Conservation (phyloP, 2,329 filamentous ascomycete genomes). For the Aphanoascus verrucosus region DNA sequence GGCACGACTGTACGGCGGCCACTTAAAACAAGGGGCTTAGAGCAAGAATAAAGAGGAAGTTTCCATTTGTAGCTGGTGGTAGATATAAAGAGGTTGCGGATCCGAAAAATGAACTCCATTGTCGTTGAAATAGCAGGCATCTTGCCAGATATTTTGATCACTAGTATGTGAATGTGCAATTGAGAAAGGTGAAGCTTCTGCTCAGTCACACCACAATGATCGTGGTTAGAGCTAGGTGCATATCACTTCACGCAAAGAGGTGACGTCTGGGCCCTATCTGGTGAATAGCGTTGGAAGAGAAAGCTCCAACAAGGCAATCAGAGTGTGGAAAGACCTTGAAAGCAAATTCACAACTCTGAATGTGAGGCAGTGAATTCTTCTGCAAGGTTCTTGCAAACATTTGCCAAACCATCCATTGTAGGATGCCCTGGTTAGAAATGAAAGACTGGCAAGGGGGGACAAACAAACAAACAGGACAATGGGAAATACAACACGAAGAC, state of each 20-base stretch:
- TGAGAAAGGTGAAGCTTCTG: not conserved
- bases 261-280: not conserved
- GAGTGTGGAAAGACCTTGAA: not conserved
- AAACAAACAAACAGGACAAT: slow-evolving; percentile 3
- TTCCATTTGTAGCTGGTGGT: not conserved
- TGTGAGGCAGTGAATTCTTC: not conserved
- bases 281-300: not conserved
- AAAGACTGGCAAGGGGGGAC: not conserved
- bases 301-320: not conserved
- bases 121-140: not conserved
- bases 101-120: not conserved
- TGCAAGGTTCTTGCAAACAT: not conserved
- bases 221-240: not conserved
- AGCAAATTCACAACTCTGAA: not conserved
- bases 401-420: not conserved
- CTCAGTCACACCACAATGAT: not conserved
- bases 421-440: slow-evolving; percentile 3
- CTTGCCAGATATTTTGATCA: too few relatives aligned
- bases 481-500: not conserved
- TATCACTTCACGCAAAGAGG: not conserved
- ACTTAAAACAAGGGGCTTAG: not conserved
- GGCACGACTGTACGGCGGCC: not conserved
- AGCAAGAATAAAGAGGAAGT: not conserved
- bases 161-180: too few relatives aligned
- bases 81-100: not conserved